Evolutionary conservation across 2,329 filamentous ascomycete genomes (phyloP).

Genomic region (Fusarium sp.): DNA sequence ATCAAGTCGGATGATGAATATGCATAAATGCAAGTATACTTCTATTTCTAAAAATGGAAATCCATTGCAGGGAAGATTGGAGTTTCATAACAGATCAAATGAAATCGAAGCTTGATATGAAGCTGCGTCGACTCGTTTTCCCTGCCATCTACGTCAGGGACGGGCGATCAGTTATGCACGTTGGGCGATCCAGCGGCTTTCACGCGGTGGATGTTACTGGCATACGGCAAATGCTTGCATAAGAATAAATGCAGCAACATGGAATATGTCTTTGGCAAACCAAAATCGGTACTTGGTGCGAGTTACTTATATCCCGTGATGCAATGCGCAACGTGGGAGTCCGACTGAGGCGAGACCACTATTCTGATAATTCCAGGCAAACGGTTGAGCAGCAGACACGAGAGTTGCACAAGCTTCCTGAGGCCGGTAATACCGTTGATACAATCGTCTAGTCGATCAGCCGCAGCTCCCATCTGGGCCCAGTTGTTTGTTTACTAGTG

Average conservation of each 20-base stretch:
- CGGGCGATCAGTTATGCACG: conserved; percentile 28
- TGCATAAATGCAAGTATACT: background rate
- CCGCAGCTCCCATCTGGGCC: background rate
- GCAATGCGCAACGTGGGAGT: conserved; percentile 32
- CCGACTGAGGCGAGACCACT: conserved; percentile 18
- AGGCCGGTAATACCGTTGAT: conserved; percentile 30
- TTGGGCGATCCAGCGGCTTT: conserved; percentile 33
- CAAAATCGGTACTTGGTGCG: background rate
- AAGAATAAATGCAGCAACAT: background rate
- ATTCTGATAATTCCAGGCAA: conserved; percentile 11
- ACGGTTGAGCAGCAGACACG: conserved; percentile 44
- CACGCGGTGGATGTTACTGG: conserved; percentile 18
- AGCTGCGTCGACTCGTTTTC: background rate
- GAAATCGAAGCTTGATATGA: background rate
- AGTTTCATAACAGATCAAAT: background rate
- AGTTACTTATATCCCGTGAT: conserved; percentile 26
- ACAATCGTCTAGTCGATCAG: background rate
- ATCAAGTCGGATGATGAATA: conserved; percentile 3
- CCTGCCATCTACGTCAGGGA: conserved; percentile 28
- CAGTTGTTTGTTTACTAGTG: conserved; percentile 17
- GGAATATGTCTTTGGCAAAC: background rate
- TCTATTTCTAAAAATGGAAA: background rate
- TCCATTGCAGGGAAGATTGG: background rate
- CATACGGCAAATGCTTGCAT: conserved; percentile 4
- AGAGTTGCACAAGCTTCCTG: conserved; percentile 34